Conservation (phyloP, 352 stramenopile species). For the Pythium insidiosum region DNA sequence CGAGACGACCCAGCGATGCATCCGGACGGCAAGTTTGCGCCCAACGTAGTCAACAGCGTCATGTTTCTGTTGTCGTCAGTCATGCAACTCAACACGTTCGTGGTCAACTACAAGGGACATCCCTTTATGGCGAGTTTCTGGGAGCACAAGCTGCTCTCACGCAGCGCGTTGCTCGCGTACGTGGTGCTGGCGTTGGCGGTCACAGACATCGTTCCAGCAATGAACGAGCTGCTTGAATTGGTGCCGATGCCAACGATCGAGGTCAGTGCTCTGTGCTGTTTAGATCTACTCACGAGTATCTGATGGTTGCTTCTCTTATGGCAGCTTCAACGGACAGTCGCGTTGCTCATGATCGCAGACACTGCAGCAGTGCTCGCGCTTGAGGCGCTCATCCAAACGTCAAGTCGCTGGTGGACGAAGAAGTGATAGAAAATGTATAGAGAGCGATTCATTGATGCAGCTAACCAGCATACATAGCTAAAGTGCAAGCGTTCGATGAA, state of each 20-base stretch:
- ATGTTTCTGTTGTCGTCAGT: conserved; percentile 90
- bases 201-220: conserved; percentile 19
- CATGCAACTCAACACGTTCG: conserved; percentile 49
- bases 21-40: conserved; percentile 82
- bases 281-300: too few relatives aligned
- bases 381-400: too few relatives aligned
- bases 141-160: conserved; percentile 25
- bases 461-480: too few relatives aligned
- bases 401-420: too few relatives aligned
- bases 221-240: conserved; percentile 32
- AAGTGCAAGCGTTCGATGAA: too few relatives aligned
- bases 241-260: conserved; percentile 25
- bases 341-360: neutral
- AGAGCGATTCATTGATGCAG: too few relatives aligned
- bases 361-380: neutral
- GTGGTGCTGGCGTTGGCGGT: conserved; percentile 16
- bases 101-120: conserved; percentile 39
- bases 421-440: too few relatives aligned
- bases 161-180: conserved; percentile 25
- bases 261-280: too few relatives aligned
- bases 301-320: too few relatives aligned
- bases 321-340: neutral
- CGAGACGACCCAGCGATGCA: conserved; percentile 46
- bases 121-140: conserved; percentile 52
- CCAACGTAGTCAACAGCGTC: conserved; percentile 92